Conservation (phyloP, 1,284 basidiomycete genomes). For the Coniophora puteana region DNA sequence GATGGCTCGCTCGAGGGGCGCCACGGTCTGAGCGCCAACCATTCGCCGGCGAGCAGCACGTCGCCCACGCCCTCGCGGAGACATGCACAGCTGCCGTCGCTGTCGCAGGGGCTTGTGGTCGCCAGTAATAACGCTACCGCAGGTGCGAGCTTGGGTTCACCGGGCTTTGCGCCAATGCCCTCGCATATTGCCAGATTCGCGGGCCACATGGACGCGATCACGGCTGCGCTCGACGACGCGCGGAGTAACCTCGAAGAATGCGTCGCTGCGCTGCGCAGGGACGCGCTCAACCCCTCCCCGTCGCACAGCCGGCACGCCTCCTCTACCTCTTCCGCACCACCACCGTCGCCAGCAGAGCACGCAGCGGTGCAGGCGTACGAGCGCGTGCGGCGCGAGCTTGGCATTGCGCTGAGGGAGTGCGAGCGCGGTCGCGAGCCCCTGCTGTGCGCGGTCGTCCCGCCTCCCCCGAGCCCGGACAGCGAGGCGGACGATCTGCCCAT, state of each 20-base stretch:
- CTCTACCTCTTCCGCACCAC: conserved; percentile 13
- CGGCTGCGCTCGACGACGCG: conserved; percentile 63
- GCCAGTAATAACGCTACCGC: no score
- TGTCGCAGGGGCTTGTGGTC: no score
- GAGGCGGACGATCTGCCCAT: conserved; percentile 46
- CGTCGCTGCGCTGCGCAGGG: conserved; percentile 48
- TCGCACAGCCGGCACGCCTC: conserved; percentile 20
- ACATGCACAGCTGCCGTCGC: not conserved
- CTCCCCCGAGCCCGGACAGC: conserved; percentile 29
- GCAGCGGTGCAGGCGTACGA: conserved; percentile 67
- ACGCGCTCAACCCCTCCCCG: conserved; percentile 22
- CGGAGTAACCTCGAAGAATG: conserved; percentile 58
- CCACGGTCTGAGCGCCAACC: no score
- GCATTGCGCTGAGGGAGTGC: conserved; percentile 70
- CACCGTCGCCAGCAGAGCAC: conserved; percentile 27
- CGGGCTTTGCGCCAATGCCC: conserved; percentile 75
- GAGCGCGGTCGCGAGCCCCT: conserved; percentile 70
- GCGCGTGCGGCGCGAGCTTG: conserved; percentile 67
- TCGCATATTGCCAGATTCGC: conserved; percentile 63
- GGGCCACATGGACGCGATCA: conserved; percentile 65
- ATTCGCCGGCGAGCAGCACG: conserved; percentile 28
- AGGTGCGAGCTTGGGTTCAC: no score
- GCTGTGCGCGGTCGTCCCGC: conserved; percentile 50
- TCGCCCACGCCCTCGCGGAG: conserved; percentile 2
- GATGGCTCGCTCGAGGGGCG: no score